Base-by-base conservation (phyloP, 768 basidiomycete species). In the Mrakia hoshinonis region DNA sequence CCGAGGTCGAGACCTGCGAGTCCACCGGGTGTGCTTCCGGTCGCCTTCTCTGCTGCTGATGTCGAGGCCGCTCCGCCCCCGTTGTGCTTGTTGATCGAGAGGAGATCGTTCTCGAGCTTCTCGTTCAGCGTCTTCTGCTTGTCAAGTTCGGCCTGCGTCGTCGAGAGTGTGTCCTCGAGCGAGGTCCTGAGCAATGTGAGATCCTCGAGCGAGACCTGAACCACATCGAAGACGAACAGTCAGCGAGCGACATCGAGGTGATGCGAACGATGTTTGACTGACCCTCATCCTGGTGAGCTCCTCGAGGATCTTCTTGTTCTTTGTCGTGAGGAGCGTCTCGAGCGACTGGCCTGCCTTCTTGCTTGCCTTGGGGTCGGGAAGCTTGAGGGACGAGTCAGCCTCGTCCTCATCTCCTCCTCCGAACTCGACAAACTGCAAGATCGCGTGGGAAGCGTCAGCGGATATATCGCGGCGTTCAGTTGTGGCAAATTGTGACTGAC, bases 261-360 rank as follows among this genome's bases (percentile, higher is more conserved):
- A 24, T 29, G 29, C 7, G 54, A 1, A 26, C 24, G 31, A 49
- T 20, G 34, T 38, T 48, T n/a, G 52, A 26, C 31, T 29, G 75
- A 92, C 93, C 73, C 95, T 82, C 77, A 96, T 87, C 75, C 87
- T 92, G 6, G 95, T 96, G 67, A 98, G 81, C 77, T 98, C 92
- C 75, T 97, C 94, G 55, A 91, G 83, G 24, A 98, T 85, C 54
- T 89, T 86, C 77, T 92, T 91, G 81, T 98, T 99, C 83, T 98
- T 98, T 49, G 85, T 87, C 5, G 93, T 91, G 43, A 99, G 85
- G 5, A 98, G 86, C 39, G 86, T 86, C 79, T 99, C 95, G 1
- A 99, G 85, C 0, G 93, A 91, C 78, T 88, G 88, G 31, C 87
- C 89, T 26, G 85, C 86, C 60, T 76, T 69, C 78, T 92, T 92